Evolutionary conservation across 495 filamentous ascomycete species (phyloP).

Genomic region (Umbilicaria muhlenbergii): DNA sequence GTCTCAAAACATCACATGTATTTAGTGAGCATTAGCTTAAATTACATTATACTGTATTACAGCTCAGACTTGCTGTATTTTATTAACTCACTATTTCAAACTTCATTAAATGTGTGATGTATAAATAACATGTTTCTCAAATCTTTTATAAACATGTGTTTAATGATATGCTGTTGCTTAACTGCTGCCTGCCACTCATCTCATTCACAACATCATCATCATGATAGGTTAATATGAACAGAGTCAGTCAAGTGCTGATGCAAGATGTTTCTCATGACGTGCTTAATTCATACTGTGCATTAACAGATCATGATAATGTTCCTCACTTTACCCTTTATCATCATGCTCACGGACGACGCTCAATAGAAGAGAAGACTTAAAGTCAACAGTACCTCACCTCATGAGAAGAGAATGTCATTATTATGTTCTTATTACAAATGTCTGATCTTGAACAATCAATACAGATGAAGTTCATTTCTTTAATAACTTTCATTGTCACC

Average conservation of each 20-base stretch:
- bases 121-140: constrained; percentile 5
- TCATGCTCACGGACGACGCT: constrained; percentile 1
- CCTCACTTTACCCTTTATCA: constrained; percentile 1
- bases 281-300: background rate
- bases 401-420: constrained; percentile 15
- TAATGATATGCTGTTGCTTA: constrained; percentile 1
- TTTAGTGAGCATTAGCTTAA: background rate
- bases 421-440: constrained; percentile 14
- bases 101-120: constrained; percentile 6
- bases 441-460: constrained; percentile 13
- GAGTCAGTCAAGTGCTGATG: constrained; percentile 2
- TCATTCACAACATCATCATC: constrained; percentile 6
- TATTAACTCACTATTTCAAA: too few relatives aligned
- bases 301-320: background rate
- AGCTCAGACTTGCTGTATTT: too few relatives aligned
- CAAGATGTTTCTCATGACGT: background rate
- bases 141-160: constrained; percentile 5
- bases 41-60: background rate
- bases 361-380: constrained; percentile 10
- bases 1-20: background rate
- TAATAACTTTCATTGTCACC: too few relatives aligned
- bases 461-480: constrained; percentile 10
- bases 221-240: constrained; percentile 7
- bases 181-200: constrained; percentile 1
- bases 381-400: constrained; percentile 14